Conservation (phyloP, 371 early-diverging fungal genomes). For the Syncephalis plumigaleata region DNA sequence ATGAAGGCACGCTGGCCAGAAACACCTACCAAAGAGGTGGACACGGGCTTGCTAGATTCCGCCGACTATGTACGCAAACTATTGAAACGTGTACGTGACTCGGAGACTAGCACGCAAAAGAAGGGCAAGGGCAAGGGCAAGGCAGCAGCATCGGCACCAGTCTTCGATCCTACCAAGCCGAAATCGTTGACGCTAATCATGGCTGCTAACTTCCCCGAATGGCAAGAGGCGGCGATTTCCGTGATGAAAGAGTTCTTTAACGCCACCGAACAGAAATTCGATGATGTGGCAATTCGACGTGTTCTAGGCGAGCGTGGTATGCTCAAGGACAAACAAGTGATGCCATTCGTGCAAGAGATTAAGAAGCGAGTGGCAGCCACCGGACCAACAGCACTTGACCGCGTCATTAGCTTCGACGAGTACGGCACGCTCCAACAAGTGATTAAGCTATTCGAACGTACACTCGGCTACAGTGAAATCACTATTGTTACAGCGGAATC, state of each 20-base stretch:
- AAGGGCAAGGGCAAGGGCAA: conserved; percentile 56
- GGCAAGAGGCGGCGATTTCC: conserved; percentile 72
- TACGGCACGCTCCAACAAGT: conserved; percentile 25
- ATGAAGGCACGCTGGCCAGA: conserved; percentile 60
- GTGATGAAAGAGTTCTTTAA: conserved; percentile 51
- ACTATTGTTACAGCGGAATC: too few species aligned
- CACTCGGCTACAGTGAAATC: too few species aligned
- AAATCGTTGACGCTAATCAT: conserved; percentile 61
- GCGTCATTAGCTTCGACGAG: conserved; percentile 67
- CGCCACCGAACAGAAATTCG: conserved; percentile 31
- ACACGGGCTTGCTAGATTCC: conserved; percentile 50
- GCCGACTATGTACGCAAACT: conserved; percentile 67
- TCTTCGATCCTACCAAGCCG: conserved; percentile 40
- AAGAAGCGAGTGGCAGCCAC: conserved; percentile 49
- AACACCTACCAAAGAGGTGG: conserved; percentile 22
- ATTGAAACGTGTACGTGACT: conserved; percentile 58
- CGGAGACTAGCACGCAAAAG: conserved; percentile 60
- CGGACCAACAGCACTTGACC: conserved; percentile 64
- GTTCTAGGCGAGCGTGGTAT: conserved; percentile 50
- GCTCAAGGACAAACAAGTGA: conserved; percentile 80
- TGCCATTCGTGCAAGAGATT: conserved; percentile 79
- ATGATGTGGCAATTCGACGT: conserved; percentile 51
- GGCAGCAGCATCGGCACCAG: conserved; percentile 17
- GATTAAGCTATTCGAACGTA: too few species aligned
- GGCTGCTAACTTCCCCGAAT: conserved; percentile 74